phyloP scores from a whole-genome alignment of 2,329 filamentous ascomycete genomes.

The Raffaelea ambrosiae region DNA sequence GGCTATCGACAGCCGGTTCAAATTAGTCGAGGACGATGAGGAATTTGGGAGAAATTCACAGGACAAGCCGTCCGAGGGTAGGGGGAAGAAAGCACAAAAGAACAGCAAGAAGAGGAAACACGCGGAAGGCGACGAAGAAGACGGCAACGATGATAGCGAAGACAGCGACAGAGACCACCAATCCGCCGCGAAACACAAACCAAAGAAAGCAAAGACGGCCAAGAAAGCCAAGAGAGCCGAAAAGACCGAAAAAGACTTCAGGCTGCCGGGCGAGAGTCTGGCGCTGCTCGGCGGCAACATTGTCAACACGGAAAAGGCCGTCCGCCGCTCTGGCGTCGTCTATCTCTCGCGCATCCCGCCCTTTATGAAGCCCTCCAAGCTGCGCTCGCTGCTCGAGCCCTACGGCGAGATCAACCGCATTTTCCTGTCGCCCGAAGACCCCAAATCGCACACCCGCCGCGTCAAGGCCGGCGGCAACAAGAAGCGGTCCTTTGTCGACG shows the following conservation, averaged over 20 bases:
- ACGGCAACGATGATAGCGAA: not conserved
- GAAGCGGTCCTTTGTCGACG: constrained; percentile 72
- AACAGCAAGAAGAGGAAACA: not conserved
- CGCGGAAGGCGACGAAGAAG: constrained; percentile 10
- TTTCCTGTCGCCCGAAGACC: constrained; percentile 71
- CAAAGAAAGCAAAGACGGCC: not conserved
- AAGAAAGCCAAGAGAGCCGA: not conserved
- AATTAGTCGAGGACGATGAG: not conserved
- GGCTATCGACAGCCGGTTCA: too few species aligned
- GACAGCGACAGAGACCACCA: not conserved
- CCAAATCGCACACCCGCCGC: constrained; percentile 54
- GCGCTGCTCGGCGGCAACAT: constrained; percentile 60
- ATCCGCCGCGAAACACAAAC: not conserved
- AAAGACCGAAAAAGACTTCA: not conserved
- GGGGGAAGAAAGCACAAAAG: not conserved
- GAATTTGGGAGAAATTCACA: not conserved
- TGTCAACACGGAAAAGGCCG: constrained; percentile 52
- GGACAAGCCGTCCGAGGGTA: not conserved
- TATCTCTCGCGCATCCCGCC: constrained; percentile 80
- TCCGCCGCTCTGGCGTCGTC: constrained; percentile 68
- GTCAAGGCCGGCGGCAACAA: constrained; percentile 72
- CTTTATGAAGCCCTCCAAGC: constrained; percentile 77
- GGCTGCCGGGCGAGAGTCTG: constrained; percentile 39
- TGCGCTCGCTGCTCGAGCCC: constrained; percentile 64
- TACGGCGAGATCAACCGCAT: constrained; percentile 71